These are phyloP conservation scores for Purshia tridentata DNA, from an alignment of 306 rosid genomes.

Conservation along the genomic window DNA sequence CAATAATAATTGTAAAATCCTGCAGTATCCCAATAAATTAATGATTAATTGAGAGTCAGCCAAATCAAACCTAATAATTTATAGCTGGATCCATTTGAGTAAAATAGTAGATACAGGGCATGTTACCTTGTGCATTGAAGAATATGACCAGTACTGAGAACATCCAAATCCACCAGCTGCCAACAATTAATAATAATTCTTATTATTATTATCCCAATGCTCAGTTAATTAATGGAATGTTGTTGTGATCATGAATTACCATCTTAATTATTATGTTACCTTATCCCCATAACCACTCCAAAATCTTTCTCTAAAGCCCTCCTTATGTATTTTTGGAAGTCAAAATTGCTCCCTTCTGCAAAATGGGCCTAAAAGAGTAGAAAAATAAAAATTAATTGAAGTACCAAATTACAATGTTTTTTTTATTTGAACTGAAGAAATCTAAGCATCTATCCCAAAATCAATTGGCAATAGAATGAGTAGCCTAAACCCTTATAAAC, in stretches of 20 bases:
- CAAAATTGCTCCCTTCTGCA: conserved; percentile 50
- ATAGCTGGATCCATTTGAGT: neutral
- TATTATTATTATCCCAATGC: neutral
- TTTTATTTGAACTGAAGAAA: too few species aligned
- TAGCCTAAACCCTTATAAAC: too few species aligned
- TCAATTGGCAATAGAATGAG: too few species aligned
- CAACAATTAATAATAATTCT: neutral
- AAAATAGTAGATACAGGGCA: neutral
- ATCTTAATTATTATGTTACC: conserved; percentile 25
- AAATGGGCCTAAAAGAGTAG: conserved; percentile 46
- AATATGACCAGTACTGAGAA: conserved; percentile 42
- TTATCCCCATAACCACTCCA: conserved; percentile 48
- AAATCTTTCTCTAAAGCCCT: conserved; percentile 56
- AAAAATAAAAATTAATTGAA: neutral
- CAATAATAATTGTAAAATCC: conserved; percentile 45
- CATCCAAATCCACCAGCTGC: conserved; percentile 75
- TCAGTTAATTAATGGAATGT: neutral
- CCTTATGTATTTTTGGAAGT: conserved; percentile 50
- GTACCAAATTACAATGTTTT: too few species aligned
- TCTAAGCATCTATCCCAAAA: too few species aligned
- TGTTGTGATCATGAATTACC: neutral
- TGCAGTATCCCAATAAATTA: conserved; percentile 18
- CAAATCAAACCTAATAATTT: neutral
- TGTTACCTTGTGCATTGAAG: conserved; percentile 53
- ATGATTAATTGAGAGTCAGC: neutral